Conservation (phyloP, 148 eudicot genomes). For the Vaccinium corymbosum region DNA sequence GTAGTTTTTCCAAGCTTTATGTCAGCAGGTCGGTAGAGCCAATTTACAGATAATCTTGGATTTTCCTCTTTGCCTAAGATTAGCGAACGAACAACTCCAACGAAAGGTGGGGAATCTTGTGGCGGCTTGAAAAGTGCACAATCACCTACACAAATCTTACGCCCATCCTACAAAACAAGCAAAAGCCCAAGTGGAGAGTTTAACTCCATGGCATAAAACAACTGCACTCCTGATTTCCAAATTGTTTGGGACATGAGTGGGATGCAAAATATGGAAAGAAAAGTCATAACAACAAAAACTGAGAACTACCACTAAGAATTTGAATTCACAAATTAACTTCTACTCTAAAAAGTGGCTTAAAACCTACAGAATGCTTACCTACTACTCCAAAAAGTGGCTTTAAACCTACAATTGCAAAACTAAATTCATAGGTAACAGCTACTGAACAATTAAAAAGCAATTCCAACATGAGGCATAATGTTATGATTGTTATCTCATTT, state of each 20-base stretch:
- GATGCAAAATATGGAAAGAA: not conserved
- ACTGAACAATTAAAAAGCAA: not conserved
- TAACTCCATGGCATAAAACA: not conserved
- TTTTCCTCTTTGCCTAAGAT: constrained; percentile 37
- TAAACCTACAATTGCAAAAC: not conserved
- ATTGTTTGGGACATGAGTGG: not conserved
- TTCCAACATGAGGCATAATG: not conserved
- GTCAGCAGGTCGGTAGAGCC: constrained; percentile 88
- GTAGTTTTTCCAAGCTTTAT: constrained; percentile 59
- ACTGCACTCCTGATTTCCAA: not conserved
- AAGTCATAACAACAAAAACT: not conserved
- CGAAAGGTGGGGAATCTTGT: constrained; percentile 61
- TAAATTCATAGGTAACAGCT: not conserved
- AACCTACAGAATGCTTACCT: not conserved
- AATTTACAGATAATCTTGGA: constrained; percentile 55
- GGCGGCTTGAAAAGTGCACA: constrained; percentile 85
- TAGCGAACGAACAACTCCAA: constrained; percentile 61
- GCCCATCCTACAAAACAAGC: constrained; percentile 52
- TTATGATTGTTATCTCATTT: not conserved
- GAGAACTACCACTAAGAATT: not conserved
- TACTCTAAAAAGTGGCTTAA: not conserved
- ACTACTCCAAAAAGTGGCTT: not conserved
- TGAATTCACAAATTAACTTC: not conserved
- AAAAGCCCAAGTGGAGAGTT: constrained; percentile 16
- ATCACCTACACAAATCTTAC: constrained; percentile 66